Conservation (phyloP, 2,329 filamentous ascomycete species). For the Colletotrichum costaricense region DNA sequence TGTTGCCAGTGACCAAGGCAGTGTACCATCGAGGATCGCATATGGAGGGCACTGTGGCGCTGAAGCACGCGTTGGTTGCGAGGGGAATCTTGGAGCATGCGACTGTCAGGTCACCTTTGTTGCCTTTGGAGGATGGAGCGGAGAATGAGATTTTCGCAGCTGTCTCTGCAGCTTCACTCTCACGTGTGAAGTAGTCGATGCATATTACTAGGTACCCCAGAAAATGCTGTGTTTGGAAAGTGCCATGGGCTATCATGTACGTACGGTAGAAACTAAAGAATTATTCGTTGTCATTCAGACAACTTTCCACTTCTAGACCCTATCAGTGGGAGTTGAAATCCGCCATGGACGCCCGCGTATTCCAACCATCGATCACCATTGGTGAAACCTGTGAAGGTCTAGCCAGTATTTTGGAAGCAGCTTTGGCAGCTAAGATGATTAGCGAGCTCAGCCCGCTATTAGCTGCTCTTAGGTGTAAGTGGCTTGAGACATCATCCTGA, state of each 20-base stretch:
- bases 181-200: conserved; percentile 6
- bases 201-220: too few relatives aligned
- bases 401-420: not conserved
- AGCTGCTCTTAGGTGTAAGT: not conserved
- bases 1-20: conserved; percentile 63
- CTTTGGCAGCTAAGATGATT: not conserved
- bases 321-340: not conserved
- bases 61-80: conserved; percentile 64
- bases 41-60: conserved; percentile 64
- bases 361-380: not conserved
- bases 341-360: not conserved
- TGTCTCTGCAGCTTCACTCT: conserved; percentile 44
- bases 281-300: not conserved
- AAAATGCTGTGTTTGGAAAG: not conserved
- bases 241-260: not conserved
- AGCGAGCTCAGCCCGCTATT: not conserved
- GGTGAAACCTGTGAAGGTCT: not conserved
- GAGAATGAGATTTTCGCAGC: conserved; percentile 56
- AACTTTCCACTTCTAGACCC: not conserved
- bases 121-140: conserved; percentile 55
- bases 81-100: conserved; percentile 61
- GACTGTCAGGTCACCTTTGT: conserved; percentile 60
- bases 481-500: not conserved
- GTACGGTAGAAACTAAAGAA: not conserved
- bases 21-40: conserved; percentile 66